phyloP scores from a whole-genome alignment of 208 protist species.

The Paratrypanosoma confusum region DNA sequence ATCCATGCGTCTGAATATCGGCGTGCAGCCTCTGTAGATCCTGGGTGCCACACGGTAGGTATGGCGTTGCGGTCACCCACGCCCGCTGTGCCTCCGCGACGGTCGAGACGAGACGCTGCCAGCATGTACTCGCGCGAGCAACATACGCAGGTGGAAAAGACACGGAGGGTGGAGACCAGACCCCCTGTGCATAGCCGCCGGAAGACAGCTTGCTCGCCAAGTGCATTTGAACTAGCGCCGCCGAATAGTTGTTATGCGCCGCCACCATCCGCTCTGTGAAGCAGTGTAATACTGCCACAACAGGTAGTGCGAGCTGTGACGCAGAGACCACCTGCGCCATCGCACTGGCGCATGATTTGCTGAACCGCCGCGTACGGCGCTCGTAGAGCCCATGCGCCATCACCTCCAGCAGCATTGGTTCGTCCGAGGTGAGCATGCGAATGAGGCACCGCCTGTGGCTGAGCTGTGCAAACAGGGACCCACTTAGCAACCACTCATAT shows the following conservation, averaged over 20 bases:
- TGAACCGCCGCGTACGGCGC: neutral
- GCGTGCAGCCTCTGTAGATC: too few species aligned
- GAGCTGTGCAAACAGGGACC: neutral
- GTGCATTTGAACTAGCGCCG: conserved; percentile 19
- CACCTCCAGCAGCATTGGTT: too few species aligned
- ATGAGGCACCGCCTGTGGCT: conserved; percentile 5
- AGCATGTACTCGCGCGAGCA: too few species aligned
- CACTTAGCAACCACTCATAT: neutral
- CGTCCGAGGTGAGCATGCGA: too few species aligned
- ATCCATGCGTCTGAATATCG: too few species aligned
- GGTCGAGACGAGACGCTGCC: too few species aligned
- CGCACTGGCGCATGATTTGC: conserved; percentile 1
- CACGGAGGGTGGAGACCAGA: too few species aligned
- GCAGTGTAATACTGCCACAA: conserved; percentile 28
- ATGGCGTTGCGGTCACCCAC: too few species aligned
- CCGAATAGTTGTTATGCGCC: conserved; percentile 53
- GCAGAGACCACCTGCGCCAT: conserved; percentile 5
- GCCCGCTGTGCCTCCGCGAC: too few species aligned
- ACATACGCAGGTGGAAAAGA: too few species aligned
- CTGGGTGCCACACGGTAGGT: too few species aligned
- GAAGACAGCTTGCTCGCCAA: conserved; percentile 38
- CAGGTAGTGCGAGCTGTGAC: conserved; percentile 16
- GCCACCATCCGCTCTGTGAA: conserved; percentile 43
- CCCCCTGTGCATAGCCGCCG: too few species aligned
- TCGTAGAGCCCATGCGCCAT: conserved; percentile 4